Conservation (phyloP, 2,329 filamentous ascomycete genomes). For the Nemania serpens region DNA sequence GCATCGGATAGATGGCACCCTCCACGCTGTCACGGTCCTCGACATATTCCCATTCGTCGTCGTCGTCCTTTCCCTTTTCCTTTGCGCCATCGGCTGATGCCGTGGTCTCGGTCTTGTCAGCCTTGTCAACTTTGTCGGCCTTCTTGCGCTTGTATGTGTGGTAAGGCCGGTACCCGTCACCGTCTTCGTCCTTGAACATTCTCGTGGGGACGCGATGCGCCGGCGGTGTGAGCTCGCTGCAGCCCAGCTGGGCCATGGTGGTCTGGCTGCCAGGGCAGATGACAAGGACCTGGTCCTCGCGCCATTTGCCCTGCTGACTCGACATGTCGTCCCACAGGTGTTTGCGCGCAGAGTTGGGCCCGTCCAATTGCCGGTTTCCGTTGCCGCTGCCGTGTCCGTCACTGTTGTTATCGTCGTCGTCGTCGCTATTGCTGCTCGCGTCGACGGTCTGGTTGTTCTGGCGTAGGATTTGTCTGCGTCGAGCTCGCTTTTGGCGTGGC, state of each 20-base stretch:
- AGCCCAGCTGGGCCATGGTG: constrained; percentile 88
- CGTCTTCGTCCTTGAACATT: constrained; percentile 87
- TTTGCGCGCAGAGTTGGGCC: no score
- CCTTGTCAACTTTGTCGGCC: constrained; percentile 34
- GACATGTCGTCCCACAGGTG: no score
- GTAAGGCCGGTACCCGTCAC: constrained; percentile 76
- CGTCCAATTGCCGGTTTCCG: no score
- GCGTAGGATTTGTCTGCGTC: constrained; percentile 22
- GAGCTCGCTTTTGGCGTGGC: constrained; percentile 28
- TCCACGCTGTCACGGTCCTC: constrained; percentile 88
- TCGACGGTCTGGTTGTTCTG: neutral
- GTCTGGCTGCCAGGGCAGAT: constrained; percentile 85
- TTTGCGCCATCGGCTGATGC: constrained; percentile 46
- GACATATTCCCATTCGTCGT: constrained; percentile 73
- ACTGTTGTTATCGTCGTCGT: no score
- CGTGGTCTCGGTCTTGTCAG: constrained; percentile 48
- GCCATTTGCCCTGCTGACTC: constrained; percentile 62
- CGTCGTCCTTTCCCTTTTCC: constrained; percentile 61
- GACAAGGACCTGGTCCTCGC: constrained; percentile 69
- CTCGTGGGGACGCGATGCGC: constrained; percentile 83
- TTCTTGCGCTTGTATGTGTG: constrained; percentile 72
- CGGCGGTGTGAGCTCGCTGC: constrained; percentile 90
- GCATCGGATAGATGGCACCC: constrained; percentile 86
- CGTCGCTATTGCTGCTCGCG: neutral
- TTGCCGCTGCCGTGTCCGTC: no score